phyloP scores from a whole-genome alignment of 1,139 yeast genomes.

The Lodderomyces pseudojiufengensis region DNA sequence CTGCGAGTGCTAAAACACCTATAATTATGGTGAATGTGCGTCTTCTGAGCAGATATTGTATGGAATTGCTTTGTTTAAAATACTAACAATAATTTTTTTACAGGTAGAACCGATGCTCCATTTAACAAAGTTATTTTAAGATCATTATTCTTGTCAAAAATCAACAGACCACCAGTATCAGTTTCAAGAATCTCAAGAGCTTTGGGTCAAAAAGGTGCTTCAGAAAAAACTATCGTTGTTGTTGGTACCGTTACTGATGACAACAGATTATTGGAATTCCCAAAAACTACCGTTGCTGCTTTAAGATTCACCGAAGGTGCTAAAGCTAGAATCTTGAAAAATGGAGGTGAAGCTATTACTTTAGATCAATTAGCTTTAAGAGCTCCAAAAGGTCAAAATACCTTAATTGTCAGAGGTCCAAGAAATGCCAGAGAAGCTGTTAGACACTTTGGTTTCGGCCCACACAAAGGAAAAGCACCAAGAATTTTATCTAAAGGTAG shows the following conservation, averaged over 20 bases:
- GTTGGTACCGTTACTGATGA: constrained; percentile 99
- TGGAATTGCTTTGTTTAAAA: constrained; percentile 14
- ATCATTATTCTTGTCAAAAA: constrained; percentile 94
- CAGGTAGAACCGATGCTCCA: constrained; percentile 97
- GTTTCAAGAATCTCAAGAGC: constrained; percentile 88
- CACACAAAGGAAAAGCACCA: constrained; percentile 99
- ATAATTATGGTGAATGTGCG: constrained; percentile 38
- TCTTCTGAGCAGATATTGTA: constrained; percentile 53
- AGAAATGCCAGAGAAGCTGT: constrained; percentile 99
- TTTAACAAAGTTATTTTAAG: constrained; percentile 97
- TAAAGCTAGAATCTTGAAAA: constrained; percentile 93
- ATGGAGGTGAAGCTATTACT: constrained; percentile 99
- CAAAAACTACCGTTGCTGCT: constrained; percentile 98
- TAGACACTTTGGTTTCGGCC: constrained; percentile 99
- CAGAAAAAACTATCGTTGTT: constrained; percentile 92
- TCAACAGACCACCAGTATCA: constrained; percentile 99
- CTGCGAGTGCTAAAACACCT: constrained; percentile 56
- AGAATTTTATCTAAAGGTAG: constrained; percentile 96
- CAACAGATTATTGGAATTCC: constrained; percentile 88
- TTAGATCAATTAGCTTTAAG: constrained; percentile 98
- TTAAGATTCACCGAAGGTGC: constrained; percentile 99
- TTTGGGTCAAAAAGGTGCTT: constrained; percentile 77
- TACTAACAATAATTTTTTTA: constrained; percentile 41
- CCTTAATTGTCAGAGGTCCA: constrained; percentile 97
- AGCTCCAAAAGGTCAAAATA: constrained; percentile 99